Base-by-base conservation (phyloP, 1,284 basidiomycete genomes). In the Fomitopsis betulina region DNA sequence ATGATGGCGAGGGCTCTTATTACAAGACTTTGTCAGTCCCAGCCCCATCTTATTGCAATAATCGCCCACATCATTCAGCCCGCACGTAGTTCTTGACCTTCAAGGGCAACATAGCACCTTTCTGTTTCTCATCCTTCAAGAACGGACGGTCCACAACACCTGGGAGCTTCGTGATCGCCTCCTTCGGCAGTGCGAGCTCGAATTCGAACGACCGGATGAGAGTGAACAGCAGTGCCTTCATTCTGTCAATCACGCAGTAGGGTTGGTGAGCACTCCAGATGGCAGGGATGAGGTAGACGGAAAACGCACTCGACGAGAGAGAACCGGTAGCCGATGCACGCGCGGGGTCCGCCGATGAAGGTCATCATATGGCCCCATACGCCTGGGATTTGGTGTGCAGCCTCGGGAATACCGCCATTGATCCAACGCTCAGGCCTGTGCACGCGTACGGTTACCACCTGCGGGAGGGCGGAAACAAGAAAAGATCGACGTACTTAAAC, bases 341-440 rank as follows among this genome's bases (percentile, higher is more conserved):
- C 77, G 40, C 79, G 77, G 5, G 83, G 77, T 0, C 85, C 85
- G 32, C 81, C 81, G 5, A 84, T 63, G 75, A 89, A 89, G 0
- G 80, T 79, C 42, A 88, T 70, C 65, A 82, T 60, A 61, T 86
- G 79, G 19, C 79, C 75, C 53, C 53, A 87, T 72, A 55, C 53
- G 2, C 85, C 81, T 1, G 86, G 86, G 23, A 87, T 76, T 0
- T 67, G 68, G 12, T 68, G 68, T 1, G 74, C 76, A 0, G 70
- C 72, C 39, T 79, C 77, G 0, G 83, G 82, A 8, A 75, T 56
- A 8, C 75, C 67, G 51, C 79, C 71, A 17, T 25, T 15, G 13
- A 10, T 21, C 85, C 85, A 87, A 13, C 84, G 76, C 63, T 86
- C 85, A 3, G 85, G 85, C 58, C 79, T 82, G 54, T 23, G 12